Conservation (phyloP, 202 grass and related monocot genomes). For the Dendrocalamus latiflorus region DNA sequence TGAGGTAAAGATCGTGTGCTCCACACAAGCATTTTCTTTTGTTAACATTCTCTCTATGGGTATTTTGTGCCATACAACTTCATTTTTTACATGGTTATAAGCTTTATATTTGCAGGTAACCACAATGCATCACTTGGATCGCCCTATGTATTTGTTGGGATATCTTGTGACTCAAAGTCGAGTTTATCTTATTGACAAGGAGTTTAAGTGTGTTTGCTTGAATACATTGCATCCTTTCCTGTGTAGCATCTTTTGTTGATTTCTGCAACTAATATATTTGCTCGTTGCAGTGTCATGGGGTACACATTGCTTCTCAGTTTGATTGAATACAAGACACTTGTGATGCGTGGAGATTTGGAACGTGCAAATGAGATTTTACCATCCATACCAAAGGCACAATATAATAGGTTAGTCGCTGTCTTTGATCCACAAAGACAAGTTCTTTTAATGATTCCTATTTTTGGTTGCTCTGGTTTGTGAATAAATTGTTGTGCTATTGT, state of each 20-base stretch:
- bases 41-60: background rate
- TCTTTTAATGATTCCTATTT: no score
- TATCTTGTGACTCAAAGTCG: constrained; percentile 96
- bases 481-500: no score
- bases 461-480: no score
- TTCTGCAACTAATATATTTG: constrained; percentile 37
- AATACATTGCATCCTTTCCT: constrained; percentile 4
- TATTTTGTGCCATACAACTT: background rate
- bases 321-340: constrained; percentile 97
- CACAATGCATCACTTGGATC: constrained; percentile 97
- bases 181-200: constrained; percentile 99
- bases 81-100: constrained; percentile 22
- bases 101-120: constrained; percentile 63
- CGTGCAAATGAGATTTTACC: constrained; percentile 84
- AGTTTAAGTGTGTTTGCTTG: constrained; percentile 78
- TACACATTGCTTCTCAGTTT: constrained; percentile 94
- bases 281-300: constrained; percentile 76
- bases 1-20: constrained; percentile 54
- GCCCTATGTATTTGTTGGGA: constrained; percentile 96
- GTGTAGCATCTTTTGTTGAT: constrained; percentile 13
- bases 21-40: background rate
- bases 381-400: constrained; percentile 82
- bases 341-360: constrained; percentile 95
- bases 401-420: constrained; percentile 63
- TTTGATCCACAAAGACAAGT: no score